A percentile compares a stretch with the other conserved stretches of the same genome.
Conservation (phyloP, 495 filamentous ascomycete genomes). For the Aspergillus ostianus region DNA sequence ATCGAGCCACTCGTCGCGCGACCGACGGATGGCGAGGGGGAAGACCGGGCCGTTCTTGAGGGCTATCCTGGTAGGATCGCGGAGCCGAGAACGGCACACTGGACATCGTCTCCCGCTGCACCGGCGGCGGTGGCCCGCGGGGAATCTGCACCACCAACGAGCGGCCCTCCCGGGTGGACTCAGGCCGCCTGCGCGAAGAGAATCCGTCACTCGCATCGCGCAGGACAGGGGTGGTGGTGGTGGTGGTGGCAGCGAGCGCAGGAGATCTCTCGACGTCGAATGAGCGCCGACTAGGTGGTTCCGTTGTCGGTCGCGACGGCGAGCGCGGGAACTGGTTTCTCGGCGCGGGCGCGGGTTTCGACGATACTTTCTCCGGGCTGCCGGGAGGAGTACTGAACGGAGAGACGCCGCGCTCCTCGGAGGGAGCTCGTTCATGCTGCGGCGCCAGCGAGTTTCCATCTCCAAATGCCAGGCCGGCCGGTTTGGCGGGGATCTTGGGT, state of each 20-base stretch:
- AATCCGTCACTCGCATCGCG: neutral
- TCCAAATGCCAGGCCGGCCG: conserved; percentile 33
- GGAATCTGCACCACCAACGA: conserved; percentile 40
- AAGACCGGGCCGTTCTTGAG: conserved; percentile 57
- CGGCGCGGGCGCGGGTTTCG: conserved; percentile 19
- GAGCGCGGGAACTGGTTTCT: conserved; percentile 16
- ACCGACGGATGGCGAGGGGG: conserved; percentile 49
- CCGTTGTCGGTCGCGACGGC: conserved; percentile 22
- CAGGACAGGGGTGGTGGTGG: neutral
- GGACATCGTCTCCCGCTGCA: conserved; percentile 20
- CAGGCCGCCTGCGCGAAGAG: conserved; percentile 11
- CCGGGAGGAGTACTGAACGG: conserved; percentile 90
- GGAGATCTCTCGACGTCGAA: conserved; percentile 31
- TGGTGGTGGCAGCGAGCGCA: neutral
- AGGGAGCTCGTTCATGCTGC: conserved; percentile 27
- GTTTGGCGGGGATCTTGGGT: conserved; percentile 63
- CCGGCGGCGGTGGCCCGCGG: conserved; percentile 15
- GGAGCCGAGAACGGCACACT: conserved; percentile 30
- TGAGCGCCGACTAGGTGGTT: conserved; percentile 24
- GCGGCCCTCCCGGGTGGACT: conserved; percentile 30
- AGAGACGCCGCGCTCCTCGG: conserved; percentile 58
- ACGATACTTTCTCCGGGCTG: conserved; percentile 59
- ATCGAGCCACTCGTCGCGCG: conserved; percentile 24
- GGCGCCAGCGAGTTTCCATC: conserved; percentile 36
- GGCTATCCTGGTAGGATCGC: conserved; percentile 31